phyloP scores from a whole-genome alignment of 495 filamentous ascomycete genomes.

The Cercophora sp. region DNA sequence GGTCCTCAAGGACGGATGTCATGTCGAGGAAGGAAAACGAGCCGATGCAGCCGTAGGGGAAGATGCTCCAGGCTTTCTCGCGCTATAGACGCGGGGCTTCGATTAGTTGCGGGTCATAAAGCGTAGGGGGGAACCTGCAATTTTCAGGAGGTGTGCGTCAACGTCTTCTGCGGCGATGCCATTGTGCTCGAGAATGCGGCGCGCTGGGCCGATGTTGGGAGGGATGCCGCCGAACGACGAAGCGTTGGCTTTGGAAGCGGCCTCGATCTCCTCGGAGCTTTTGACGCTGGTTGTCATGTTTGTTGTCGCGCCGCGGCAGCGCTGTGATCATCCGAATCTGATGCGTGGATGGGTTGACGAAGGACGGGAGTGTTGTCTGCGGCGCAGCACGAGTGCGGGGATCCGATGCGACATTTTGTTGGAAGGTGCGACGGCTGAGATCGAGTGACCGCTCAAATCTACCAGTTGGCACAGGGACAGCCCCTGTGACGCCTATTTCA shows the following conservation, averaged over 20 bases:
- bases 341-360: no score
- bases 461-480: no score
- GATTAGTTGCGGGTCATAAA: neutral
- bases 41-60: conserved; percentile 53
- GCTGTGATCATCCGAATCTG: no score
- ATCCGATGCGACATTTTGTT: no score
- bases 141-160: conserved; percentile 1
- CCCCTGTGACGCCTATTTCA: no score
- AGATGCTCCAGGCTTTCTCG: conserved; percentile 33
- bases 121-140: neutral
- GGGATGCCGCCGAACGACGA: neutral
- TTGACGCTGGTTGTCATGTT: neutral
- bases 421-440: no score
- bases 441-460: no score
- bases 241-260: neutral
- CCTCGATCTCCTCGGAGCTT: neutral
- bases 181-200: conserved; percentile 12
- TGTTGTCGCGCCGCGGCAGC: no score
- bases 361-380: no score
- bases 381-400: no score
- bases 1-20: conserved; percentile 23
- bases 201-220: neutral
- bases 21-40: conserved; percentile 50
- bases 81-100: conserved; percentile 12
- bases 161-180: conserved; percentile 10